Base-by-base conservation (phyloP, 768 basidiomycete species). In the Lactarius deliciosus region DNA sequence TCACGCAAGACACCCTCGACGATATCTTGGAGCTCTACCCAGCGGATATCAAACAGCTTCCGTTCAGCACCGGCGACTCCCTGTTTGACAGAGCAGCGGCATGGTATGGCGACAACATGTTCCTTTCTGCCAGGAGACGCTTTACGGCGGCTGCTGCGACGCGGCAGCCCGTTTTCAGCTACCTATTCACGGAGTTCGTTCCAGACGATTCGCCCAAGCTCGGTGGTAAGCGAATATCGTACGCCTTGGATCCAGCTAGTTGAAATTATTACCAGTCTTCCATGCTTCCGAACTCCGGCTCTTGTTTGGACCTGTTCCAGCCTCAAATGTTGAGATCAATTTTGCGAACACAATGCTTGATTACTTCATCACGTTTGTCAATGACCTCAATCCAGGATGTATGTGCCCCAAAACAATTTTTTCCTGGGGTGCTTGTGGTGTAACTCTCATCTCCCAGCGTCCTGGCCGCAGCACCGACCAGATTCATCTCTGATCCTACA, bases 71-170 rank as follows among this genome's bases (percentile, higher is more conserved):
- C 0, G 85, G 86, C 0, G 84, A 87, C 71, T 82, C 81, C 10
- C 75, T 87, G 8, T 87, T 84, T 63, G 86, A 87, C 69, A 74
- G 86, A 55, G 82, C 79, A 0, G 81, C 75, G 55, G 77, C 85
- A 0, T 88, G 83, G 82, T 88, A 87, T 68, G 83, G 83, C 1
- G 84, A 83, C 66, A 75, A 79, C 61, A 86, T 86, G 83, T 88
- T 79, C 72, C 75, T 86, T 38, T 77, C 81, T 0, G 79, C 83
- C 0, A 72, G 85, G 36, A 75, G 85, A 45, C 75, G 82, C 54
- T 83, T 86, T 61, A 82, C 85, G 64, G 75, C 81, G 28, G 76
- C 81, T 53, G 85, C 80, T 0, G 79, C 85, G 3, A 67, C 77
- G 0, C 67, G 77, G 30, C 83, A 84, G 68, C 79, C 81, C 0